These are phyloP conservation scores for Batkoa obscura DNA, from an alignment of 371 early-diverging fungal genomes.

Conservation along the genomic window DNA sequence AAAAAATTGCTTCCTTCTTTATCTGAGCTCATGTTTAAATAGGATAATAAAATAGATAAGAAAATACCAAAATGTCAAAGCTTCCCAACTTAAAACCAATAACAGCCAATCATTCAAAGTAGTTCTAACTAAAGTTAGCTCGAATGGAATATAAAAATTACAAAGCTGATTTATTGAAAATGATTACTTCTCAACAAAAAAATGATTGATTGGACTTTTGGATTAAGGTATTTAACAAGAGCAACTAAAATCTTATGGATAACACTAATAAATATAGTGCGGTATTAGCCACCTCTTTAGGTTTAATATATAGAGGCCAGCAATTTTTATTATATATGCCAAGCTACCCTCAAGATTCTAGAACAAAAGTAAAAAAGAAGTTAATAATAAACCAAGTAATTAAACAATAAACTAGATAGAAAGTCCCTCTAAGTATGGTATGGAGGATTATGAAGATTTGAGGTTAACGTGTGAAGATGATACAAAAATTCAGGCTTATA, in stretches of 20 bases:
- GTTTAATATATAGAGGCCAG: conserved; percentile 1
- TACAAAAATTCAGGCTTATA: conserved; percentile 54
- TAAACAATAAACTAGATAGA: conserved; percentile 24
- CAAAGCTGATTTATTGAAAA: too few relatives aligned
- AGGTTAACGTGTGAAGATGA: conserved; percentile 54
- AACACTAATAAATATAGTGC: neutral
- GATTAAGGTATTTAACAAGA: neutral
- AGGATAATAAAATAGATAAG: too few relatives aligned
- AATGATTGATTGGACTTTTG: conserved; percentile 3
- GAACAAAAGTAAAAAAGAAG: neutral
- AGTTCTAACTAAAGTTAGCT: too few relatives aligned
- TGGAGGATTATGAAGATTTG: conserved; percentile 41
- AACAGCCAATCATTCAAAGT: too few relatives aligned
- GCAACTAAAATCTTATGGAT: neutral
- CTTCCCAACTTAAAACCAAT: too few relatives aligned
- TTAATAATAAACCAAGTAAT: neutral
- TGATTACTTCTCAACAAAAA: neutral
- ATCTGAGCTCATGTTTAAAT: too few relatives aligned
- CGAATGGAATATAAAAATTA: too few relatives aligned
- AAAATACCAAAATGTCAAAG: too few relatives aligned
- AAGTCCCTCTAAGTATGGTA: conserved; percentile 50
- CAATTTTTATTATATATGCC: conserved; percentile 4
- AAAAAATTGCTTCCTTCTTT: too few relatives aligned
- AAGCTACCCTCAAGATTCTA: neutral
- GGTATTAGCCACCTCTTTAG: neutral